A percentile compares a stretch with the other conserved stretches of the same genome.
Conservation (phyloP, 2,329 filamentous ascomycete species). For the Aschersonia sp. region DNA sequence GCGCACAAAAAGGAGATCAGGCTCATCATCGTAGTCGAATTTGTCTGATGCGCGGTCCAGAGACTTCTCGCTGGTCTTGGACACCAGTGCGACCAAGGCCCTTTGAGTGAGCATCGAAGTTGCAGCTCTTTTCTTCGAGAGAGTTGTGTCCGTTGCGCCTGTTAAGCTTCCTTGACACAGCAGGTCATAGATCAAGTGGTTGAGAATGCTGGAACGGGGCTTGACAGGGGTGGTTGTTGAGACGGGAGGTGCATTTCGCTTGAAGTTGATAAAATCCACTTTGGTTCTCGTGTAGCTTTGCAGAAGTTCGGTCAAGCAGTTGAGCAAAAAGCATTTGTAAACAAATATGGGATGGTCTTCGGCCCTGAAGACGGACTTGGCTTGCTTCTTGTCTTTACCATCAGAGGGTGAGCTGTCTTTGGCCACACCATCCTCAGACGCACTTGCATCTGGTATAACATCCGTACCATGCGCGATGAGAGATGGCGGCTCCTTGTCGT, state of each 20-base stretch:
- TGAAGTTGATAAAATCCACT: conserved; percentile 98
- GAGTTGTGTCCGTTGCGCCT: conserved; percentile 59
- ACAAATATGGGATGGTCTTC: conserved; percentile 94
- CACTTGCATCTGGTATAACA: conserved; percentile 13
- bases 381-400: conserved; percentile 44
- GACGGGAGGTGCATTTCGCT: conserved; percentile 74
- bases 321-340: conserved; percentile 88
- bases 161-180: conserved; percentile 45
- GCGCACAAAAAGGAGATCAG: conserved; percentile 79
- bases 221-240: conserved; percentile 83
- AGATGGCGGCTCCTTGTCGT: conserved; percentile 56
- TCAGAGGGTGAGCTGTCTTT: conserved; percentile 18
- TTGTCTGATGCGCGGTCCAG: conserved; percentile 40
- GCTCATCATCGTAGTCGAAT: conserved; percentile 60
- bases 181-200: conserved; percentile 80
- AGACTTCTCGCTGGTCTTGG: conserved; percentile 70
- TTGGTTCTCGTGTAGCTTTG: conserved; percentile 90
- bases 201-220: conserved; percentile 80
- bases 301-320: conserved; percentile 80
- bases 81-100: conserved; percentile 73
- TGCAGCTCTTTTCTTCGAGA: conserved; percentile 70
- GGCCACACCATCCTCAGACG: conserved; percentile 14
- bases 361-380: conserved; percentile 70
- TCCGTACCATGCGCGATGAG: conserved; percentile 25
- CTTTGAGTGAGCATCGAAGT: conserved; percentile 79